These are phyloP conservation scores for Austroboletus novae-zelandiae DNA, from an alignment of 1,284 basidiomycete genomes.

Conservation along the genomic window DNA sequence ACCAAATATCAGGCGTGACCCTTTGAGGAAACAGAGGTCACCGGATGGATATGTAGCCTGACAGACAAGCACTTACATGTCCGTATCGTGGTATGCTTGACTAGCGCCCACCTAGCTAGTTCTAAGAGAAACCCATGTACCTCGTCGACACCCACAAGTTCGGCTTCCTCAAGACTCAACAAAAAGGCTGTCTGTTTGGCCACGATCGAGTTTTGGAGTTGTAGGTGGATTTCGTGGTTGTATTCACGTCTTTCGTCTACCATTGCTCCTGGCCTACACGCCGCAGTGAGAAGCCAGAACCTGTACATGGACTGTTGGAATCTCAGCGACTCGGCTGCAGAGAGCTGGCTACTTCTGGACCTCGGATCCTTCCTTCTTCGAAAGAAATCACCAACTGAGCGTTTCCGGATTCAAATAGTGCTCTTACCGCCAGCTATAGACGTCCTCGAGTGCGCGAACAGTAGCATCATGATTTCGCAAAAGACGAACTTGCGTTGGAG, in stretches of 20 bases:
- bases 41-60: neutral
- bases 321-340: slow-evolving; percentile 26
- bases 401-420: neutral
- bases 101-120: slow-evolving; percentile 15
- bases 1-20: neutral
- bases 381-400: neutral
- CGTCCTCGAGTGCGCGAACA: slow-evolving; percentile 29
- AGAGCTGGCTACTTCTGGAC: slow-evolving; percentile 26
- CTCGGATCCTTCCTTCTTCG: slow-evolving; percentile 33
- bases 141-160: slow-evolving; percentile 14
- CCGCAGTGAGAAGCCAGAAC: slow-evolving; percentile 28
- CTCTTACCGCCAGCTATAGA: slow-evolving; percentile 39
- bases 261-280: slow-evolving; percentile 7
- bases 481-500: slow-evolving; percentile 6
- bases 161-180: slow-evolving; percentile 6
- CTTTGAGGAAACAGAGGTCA: slow-evolving; percentile 10
- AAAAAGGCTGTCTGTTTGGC: slow-evolving; percentile 8
- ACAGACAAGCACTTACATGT: neutral
- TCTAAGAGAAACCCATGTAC: slow-evolving; percentile 15
- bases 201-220: slow-evolving; percentile 4
- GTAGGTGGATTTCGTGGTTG: neutral
- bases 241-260: neutral
- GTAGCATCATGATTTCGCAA: slow-evolving; percentile 22
- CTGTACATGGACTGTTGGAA: slow-evolving; percentile 36
- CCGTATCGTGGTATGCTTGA: slow-evolving; percentile 2